Evolutionary conservation across 768 basidiomycete species (phyloP), one percentile per base, ranked within the genome.

Genomic region (Atractiella rhizophila): DNA sequence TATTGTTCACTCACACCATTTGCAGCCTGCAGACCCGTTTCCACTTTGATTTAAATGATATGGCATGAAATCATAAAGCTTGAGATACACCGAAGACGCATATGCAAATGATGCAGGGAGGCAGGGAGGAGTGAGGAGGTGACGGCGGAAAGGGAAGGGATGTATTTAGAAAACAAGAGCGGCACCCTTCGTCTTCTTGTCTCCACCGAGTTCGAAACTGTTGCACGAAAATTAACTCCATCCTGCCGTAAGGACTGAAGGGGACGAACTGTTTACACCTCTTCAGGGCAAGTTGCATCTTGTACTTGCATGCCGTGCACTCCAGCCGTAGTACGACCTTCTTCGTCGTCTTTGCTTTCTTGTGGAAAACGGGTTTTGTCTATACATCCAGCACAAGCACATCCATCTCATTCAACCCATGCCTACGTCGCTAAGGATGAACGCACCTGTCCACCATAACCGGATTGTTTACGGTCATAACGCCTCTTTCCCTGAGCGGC

Each of bases 321-420:
- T 96, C 91, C 56, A 98, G 64, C 61, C 88, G 74, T 51, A 98
- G 67, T 43, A 98, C 91, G 54, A 98, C 83, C 70, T 98, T 98
- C 77, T 96, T 98, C 50, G 88, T 96, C 46, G 83, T 88, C 70
- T 88, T 88, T 45, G 83, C 82, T 77, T 81, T 96, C 71, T 98
- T 98, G 79, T 98, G 91, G 77, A 98, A 98, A 64, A 98, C 86
- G 47, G 88, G 88, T 68, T 98, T 98, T 45, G 88, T 98, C 70
- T 98, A 88, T 66, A 88, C 88, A 77, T 88, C 88, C 66, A 94
- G 96, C 64, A 88, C 62, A 49, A 51, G 48, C 44, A 56, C 54
- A 44, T 58, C 59, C 47, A 28, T 5, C 16, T 31, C 32, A 28
- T 13, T 24, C 1, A 13, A 8, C 1, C 10, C 6, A 5, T 9